Percentiles rank a stretch among this genome's conserved stretches.
These are phyloP conservation scores for Russula sp. DNA, from an alignment of 768 basidiomycete species.

Conservation along the genomic window DNA sequence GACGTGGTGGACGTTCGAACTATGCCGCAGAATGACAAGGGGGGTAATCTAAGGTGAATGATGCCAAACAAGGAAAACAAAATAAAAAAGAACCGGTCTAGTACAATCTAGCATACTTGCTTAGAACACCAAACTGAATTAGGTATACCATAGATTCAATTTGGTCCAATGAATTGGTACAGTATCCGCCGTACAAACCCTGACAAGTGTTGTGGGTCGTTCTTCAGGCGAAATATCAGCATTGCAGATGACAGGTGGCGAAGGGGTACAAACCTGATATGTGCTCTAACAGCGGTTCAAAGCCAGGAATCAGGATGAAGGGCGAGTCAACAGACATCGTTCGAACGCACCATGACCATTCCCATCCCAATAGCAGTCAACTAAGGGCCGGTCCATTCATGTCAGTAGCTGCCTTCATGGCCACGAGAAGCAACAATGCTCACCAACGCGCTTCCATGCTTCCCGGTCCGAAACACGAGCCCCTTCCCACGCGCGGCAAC, in stretches of 20 bases:
- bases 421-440: background rate
- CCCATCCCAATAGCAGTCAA: slow-evolving; percentile 76
- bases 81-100: background rate
- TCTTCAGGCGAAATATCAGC: slow-evolving; percentile 29
- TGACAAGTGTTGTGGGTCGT: slow-evolving; percentile 75
- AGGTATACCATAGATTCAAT: slow-evolving; percentile 34
- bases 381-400: slow-evolving; percentile 26
- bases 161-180: slow-evolving; percentile 88
- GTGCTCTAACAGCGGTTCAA: slow-evolving; percentile 30
- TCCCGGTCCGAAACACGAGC: slow-evolving; percentile 64
- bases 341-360: slow-evolving; percentile 73
- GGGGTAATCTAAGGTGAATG: no score
- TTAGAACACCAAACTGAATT: no score
- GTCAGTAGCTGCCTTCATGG: background rate
- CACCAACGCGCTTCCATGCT: slow-evolving; percentile 61
- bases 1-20: no score
- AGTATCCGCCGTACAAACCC: slow-evolving; percentile 74
- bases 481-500: slow-evolving; percentile 68
- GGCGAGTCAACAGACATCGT: background rate
- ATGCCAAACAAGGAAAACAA: no score
- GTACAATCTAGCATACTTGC: background rate
- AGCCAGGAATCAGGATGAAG: background rate
- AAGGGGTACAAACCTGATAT: slow-evolving; percentile 50
- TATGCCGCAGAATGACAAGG: no score
- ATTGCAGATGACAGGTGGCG: background rate